These are phyloP conservation scores for Fragaria vesca DNA, from an alignment of 306 rosid genomes.

Conservation along the genomic window DNA sequence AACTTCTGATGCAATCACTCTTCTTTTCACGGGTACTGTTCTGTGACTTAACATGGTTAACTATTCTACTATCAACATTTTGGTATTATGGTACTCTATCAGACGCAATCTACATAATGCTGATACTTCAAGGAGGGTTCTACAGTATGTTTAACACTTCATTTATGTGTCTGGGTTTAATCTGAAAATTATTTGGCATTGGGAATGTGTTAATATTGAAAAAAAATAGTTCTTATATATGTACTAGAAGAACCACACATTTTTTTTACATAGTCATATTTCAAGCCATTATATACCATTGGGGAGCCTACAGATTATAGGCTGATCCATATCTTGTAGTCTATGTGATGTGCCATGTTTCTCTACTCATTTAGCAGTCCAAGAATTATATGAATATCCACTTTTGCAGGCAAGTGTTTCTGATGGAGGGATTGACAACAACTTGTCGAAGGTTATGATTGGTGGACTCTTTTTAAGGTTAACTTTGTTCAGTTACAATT, in stretches of 20 bases:
- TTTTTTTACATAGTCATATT: not conserved
- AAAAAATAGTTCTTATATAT: not conserved
- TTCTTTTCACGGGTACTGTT: conserved; percentile 79
- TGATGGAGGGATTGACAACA: conserved; percentile 74
- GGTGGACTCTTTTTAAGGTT: conserved; percentile 89
- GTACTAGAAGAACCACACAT: not conserved
- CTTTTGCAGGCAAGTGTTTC: conserved; percentile 79
- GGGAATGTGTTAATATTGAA: not conserved
- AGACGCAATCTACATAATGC: not conserved
- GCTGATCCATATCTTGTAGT: not conserved
- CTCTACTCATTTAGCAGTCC: conserved; percentile 19
- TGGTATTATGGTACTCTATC: not conserved
- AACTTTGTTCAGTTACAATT: conserved; percentile 28
- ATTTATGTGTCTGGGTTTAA: not conserved
- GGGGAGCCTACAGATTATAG: not conserved
- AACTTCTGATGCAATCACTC: conserved; percentile 90
- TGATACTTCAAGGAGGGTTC: not conserved
- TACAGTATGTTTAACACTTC: not conserved
- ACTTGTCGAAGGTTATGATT: conserved; percentile 76
- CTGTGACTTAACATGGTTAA: conserved; percentile 4
- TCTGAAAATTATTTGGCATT: not conserved
- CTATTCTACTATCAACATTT: conserved; percentile 9
- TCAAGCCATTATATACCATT: not conserved
- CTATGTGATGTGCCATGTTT: conserved; percentile 19
- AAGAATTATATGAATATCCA: conserved; percentile 25